These are phyloP conservation scores for Oxalis stricta DNA, from an alignment of 441 rosid genomes.

Conservation along the genomic window DNA sequence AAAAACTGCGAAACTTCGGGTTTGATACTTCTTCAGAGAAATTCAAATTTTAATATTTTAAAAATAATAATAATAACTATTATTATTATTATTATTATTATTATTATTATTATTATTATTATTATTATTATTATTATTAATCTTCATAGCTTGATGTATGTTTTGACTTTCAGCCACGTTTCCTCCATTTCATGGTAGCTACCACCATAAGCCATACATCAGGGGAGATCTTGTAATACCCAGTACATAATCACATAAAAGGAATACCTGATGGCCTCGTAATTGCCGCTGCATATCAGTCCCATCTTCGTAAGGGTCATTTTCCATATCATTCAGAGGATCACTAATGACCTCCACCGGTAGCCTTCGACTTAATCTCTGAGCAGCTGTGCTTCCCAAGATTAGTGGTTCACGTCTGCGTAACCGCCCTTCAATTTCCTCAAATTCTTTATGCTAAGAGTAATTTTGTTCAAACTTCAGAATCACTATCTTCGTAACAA, in stretches of 20 bases:
- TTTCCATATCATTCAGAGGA: constrained; percentile 72
- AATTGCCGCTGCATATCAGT: constrained; percentile 39
- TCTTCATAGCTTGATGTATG: too few species aligned
- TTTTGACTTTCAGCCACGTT: too few species aligned
- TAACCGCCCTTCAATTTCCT: constrained; percentile 82
- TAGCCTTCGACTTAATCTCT: constrained; percentile 58
- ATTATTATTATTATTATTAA: too few species aligned
- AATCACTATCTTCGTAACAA: background rate
- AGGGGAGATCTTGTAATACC: too few species aligned
- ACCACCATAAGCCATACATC: too few species aligned
- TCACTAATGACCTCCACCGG: constrained; percentile 88
- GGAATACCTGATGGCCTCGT: constrained; percentile 64
- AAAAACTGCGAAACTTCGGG: too few species aligned
- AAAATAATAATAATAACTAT: too few species aligned
- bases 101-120: too few species aligned
- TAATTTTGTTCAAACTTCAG: constrained; percentile 3
- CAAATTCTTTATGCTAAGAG: constrained; percentile 93
- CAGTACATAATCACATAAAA: background rate
- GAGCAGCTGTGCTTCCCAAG: constrained; percentile 67
- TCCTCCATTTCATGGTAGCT: too few species aligned
- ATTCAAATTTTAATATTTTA: too few species aligned
- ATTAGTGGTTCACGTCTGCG: constrained; percentile 81
- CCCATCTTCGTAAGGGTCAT: constrained; percentile 82
- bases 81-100: too few species aligned
- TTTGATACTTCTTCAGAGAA: too few species aligned